Percentiles rank a stretch among this genome's conserved stretches.
phyloP scores from a whole-genome alignment of 1,139 yeast genomes.

The Hanseniaspora gamundiae region DNA sequence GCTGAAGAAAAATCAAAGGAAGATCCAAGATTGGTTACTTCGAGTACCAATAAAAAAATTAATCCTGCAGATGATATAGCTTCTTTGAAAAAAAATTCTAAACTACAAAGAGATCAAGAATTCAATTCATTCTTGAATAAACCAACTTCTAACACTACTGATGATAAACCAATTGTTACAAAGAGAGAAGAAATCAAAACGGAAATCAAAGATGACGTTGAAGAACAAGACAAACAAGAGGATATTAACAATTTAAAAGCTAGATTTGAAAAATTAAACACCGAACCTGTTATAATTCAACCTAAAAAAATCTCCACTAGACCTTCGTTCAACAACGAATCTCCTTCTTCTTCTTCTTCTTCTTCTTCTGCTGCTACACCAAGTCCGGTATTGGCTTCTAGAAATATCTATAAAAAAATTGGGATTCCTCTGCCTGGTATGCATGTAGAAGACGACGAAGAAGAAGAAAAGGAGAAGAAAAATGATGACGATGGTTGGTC shows the following conservation, averaged over 20 bases:
- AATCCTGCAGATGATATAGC: constrained; percentile 23
- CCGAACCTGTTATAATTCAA: constrained; percentile 19
- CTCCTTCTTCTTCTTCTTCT: constrained; percentile 18
- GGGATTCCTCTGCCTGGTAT: constrained; percentile 25
- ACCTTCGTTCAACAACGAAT: background rate
- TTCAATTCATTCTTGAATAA: constrained; percentile 36
- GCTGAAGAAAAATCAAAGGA: constrained; percentile 29
- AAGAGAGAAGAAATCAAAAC: constrained; percentile 6
- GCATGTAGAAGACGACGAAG: constrained; percentile 17
- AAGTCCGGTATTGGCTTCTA: constrained; percentile 19
- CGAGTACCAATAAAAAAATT: constrained; percentile 10
- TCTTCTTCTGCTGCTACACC: constrained; percentile 30
- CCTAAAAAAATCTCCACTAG: constrained; percentile 18
- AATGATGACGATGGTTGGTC: constrained; percentile 23
- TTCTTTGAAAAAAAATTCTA: constrained; percentile 32
- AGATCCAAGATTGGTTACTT: constrained; percentile 27
- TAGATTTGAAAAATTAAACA: constrained; percentile 24
- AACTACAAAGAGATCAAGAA: constrained; percentile 33
- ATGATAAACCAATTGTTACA: constrained; percentile 24
- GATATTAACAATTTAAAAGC: constrained; percentile 25
- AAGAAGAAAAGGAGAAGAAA: constrained; percentile 19
- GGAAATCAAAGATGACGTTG: constrained; percentile 7
- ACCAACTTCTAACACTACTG: too few relatives aligned
- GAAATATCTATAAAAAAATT: constrained; percentile 14
- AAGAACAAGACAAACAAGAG: constrained; percentile 11